phyloP scores from a whole-genome alignment of 2,329 filamentous ascomycete genomes.

The Teratosphaeria viscida region DNA sequence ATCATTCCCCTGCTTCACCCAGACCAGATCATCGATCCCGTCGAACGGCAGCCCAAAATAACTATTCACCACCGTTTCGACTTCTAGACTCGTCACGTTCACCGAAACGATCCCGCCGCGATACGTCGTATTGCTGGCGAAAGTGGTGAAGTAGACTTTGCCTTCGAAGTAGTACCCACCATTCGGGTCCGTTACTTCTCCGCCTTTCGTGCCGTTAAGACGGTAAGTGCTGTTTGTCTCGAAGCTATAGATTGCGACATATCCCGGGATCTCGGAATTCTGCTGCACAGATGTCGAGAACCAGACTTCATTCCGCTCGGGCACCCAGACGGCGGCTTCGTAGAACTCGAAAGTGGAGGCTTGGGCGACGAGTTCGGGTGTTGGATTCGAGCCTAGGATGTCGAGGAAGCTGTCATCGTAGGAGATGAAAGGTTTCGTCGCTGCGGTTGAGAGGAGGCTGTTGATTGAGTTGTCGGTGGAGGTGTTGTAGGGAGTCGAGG shows the following conservation, averaged over 20 bases:
- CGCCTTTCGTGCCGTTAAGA: background rate
- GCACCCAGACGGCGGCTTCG: constrained; percentile 9
- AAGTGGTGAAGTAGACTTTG: constrained; percentile 6
- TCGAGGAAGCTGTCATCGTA: constrained; percentile 8
- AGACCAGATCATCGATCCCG: constrained; percentile 7
- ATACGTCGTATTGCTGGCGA: constrained; percentile 2
- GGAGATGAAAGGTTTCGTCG: constrained; percentile 4
- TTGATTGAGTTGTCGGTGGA: constrained; percentile 3
- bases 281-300: constrained; percentile 4
- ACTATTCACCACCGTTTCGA: constrained; percentile 4
- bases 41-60: constrained; percentile 11
- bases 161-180: constrained; percentile 11
- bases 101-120: constrained; percentile 6
- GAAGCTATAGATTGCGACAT: background rate
- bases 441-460: constrained; percentile 2
- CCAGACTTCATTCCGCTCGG: constrained; percentile 9
- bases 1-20: constrained; percentile 2
- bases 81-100: constrained; percentile 3
- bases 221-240: background rate
- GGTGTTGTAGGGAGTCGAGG: background rate
- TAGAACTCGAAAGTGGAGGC: constrained; percentile 3
- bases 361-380: constrained; percentile 4
- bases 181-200: constrained; percentile 3
- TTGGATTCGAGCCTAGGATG: constrained; percentile 4
- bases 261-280: background rate